Base-by-base conservation (phyloP, 164 flowering plant species). In the Magnolia sinica region DNA sequence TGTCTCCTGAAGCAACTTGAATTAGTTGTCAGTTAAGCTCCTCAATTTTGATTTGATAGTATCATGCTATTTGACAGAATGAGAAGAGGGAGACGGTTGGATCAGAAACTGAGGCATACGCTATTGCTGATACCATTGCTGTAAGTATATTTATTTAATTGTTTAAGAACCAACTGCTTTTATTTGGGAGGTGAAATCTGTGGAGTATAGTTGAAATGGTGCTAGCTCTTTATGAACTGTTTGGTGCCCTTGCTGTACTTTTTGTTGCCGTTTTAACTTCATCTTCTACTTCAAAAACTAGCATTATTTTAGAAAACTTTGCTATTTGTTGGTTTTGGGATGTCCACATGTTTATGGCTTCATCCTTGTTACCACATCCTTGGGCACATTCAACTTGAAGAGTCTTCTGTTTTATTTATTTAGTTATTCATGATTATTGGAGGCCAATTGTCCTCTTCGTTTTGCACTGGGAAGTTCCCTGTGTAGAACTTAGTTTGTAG, bases 61-160 rank as follows among this genome's bases (percentile, higher is more conserved):
- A 8, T 49, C 37, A 24, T 85, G 51, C 58, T 24, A 66, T 79
- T 77, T 45, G 55, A 67, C 83, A 96, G 98, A 83, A 94, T 89
- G 91, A 91, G 82, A 84, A 89, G 87, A 85, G 64, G 86, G 91
- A 91, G 86, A 82, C 81, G 59, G 95, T 96, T 82, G 99, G 95
- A 71, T 86, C 94, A 61, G 99, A 96, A 81, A 87, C 93, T 20
- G 98, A 94, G 70, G 99, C 99, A 64, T 96, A 84, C 85, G 97
- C 98, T 24, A 89, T 96, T 74, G 98, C 96, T 80, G 98, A 96
- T 77, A 77, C 84, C 72, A 91, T 96, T 91, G 76, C 85, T 79
- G 99, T 96, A 88, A 90, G 97, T 64, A 71, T 73, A 23, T 11
- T 66, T 8, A 24, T 73, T 71, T 73, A 70, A 73, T 63, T 23